Evolutionary conservation across 2,329 filamentous ascomycete species (phyloP).

Genomic region (Aureobasidium sp.): DNA sequence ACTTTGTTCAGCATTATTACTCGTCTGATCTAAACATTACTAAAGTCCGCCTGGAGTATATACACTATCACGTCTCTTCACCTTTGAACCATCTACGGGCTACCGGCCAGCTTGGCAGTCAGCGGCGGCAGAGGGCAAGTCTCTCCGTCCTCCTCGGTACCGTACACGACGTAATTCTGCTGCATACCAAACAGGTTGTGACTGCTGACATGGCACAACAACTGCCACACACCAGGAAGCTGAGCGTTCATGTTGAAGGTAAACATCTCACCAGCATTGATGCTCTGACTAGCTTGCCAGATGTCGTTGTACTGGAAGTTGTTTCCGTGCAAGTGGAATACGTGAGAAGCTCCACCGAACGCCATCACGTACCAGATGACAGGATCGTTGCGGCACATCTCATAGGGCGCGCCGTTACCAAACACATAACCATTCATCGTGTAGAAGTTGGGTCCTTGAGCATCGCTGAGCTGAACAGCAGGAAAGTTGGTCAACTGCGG

Average conservation of each 20-base stretch:
- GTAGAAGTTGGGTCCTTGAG: slow-evolving; percentile 21
- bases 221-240: slow-evolving; percentile 23
- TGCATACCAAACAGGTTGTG: slow-evolving; percentile 23
- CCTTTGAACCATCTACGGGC: neutral
- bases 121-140: slow-evolving; percentile 20
- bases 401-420: slow-evolving; percentile 25
- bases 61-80: neutral
- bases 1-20: neutral
- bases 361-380: slow-evolving; percentile 29
- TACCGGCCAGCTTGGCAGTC: slow-evolving; percentile 10
- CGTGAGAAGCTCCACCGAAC: slow-evolving; percentile 22
- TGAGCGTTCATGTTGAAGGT: slow-evolving; percentile 25
- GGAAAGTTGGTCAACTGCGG: slow-evolving; percentile 22
- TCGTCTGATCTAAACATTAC: neutral
- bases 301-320: slow-evolving; percentile 20
- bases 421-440: slow-evolving; percentile 27
- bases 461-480: slow-evolving; percentile 14
- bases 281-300: slow-evolving; percentile 12
- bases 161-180: slow-evolving; percentile 21
- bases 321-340: slow-evolving; percentile 28
- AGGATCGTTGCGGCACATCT: slow-evolving; percentile 26
- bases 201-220: slow-evolving; percentile 23
- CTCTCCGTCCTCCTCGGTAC: slow-evolving; percentile 5
- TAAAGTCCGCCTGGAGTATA: neutral
- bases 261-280: slow-evolving; percentile 25